Evolutionary conservation across 495 filamentous ascomycete species (phyloP).

Genomic region (Cudoniella acicularis): DNA sequence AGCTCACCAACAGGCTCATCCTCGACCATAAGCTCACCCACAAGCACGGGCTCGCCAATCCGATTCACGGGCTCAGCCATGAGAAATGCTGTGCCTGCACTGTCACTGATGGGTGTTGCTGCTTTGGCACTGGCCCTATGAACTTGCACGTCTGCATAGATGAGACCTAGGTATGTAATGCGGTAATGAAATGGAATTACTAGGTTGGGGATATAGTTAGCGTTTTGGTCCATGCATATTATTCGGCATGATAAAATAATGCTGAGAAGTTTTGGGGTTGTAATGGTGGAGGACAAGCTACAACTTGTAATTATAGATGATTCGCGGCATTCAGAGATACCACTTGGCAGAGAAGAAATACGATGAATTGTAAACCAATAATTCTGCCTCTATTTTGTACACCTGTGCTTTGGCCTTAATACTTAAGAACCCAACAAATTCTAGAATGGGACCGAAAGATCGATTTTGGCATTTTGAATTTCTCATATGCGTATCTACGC

Average conservation of each 20-base stretch:
- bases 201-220: background rate
- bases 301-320: background rate
- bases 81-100: background rate
- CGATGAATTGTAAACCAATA: too few species aligned
- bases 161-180: background rate
- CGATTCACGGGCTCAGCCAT: background rate
- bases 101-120: background rate
- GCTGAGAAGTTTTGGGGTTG: background rate
- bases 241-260: background rate
- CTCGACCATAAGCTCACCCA: background rate
- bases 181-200: background rate
- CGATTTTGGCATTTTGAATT: too few species aligned
- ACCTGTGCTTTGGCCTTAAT: background rate
- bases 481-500: too few species aligned
- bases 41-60: background rate
- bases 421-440: too few species aligned
- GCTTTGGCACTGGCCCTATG: background rate
- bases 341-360: background rate
- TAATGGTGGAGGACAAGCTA: background rate
- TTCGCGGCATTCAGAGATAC: background rate
- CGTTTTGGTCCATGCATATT: background rate
- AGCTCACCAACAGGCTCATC: background rate
- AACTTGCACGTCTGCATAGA: background rate
- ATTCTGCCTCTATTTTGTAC: too few species aligned
- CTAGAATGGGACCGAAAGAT: too few species aligned